phyloP scores from a whole-genome alignment of 768 basidiomycete genomes.

The Tricholoma sp. region DNA sequence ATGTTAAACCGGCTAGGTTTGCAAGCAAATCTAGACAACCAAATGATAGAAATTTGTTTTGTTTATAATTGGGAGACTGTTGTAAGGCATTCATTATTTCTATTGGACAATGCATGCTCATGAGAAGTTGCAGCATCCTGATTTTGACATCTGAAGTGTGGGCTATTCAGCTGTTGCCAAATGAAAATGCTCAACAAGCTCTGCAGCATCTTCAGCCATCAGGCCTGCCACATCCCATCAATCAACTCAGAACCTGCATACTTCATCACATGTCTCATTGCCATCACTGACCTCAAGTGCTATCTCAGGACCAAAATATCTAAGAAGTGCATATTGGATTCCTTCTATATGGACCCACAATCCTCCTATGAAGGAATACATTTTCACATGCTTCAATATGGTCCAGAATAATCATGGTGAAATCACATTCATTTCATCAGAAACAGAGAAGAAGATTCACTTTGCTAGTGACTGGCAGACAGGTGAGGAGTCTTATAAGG shows the following conservation, averaged over 20 bases:
- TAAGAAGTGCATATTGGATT: not conserved
- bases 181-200: not conserved
- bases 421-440: not conserved
- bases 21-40: not conserved
- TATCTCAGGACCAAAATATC: not conserved
- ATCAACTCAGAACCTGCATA: not conserved
- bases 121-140: not conserved
- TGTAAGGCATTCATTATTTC: not conserved
- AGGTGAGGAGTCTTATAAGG: not conserved
- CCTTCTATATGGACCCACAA: not conserved
- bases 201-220: not conserved
- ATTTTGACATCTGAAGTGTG: not conserved
- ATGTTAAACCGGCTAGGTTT: not conserved
- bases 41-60: not conserved
- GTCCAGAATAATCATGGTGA: not conserved
- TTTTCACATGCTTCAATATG: not conserved
- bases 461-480: not conserved
- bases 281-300: not conserved
- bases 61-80: not conserved
- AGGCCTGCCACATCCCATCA: not conserved
- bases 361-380: conserved; percentile 2
- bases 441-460: not conserved
- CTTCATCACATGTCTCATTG: not conserved
- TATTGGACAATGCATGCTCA: not conserved
- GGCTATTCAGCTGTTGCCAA: not conserved